A percentile compares a stretch with the other conserved stretches of the same genome.
Evolutionary conservation across 768 basidiomycete genomes (phyloP).

Genomic region (Rhodocollybia butyracea): DNA sequence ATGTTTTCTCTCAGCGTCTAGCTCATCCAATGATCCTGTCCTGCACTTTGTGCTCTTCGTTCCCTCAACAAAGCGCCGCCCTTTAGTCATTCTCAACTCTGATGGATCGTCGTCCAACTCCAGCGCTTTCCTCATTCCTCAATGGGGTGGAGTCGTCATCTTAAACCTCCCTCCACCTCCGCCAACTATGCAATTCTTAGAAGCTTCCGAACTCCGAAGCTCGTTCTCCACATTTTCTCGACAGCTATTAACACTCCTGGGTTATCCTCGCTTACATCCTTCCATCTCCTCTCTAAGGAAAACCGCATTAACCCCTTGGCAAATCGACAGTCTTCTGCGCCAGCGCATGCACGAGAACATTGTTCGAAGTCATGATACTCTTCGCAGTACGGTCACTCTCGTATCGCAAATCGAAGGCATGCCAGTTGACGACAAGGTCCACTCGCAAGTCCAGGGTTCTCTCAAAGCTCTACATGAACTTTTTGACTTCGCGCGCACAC

Average conservation of each 20-base stretch:
- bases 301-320: constrained; percentile 55
- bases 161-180: constrained; percentile 51
- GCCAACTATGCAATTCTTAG: constrained; percentile 32
- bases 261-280: constrained; percentile 61
- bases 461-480: constrained; percentile 76
- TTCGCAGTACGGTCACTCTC: constrained; percentile 79
- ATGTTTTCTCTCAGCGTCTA: constrained; percentile 60
- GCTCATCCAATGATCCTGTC: constrained; percentile 90
- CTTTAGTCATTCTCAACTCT: constrained; percentile 52
- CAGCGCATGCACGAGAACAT: constrained; percentile 68
- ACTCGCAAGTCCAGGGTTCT: constrained; percentile 65
- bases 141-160: constrained; percentile 75
- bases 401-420: constrained; percentile 87
- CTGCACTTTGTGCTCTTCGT: constrained; percentile 90
- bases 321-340: constrained; percentile 76
- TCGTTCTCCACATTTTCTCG: constrained; percentile 62
- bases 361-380: constrained; percentile 64
- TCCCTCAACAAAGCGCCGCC: constrained; percentile 65
- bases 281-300: constrained; percentile 30
- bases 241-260: constrained; percentile 80
- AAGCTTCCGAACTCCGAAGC: constrained; percentile 40
- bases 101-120: constrained; percentile 4
- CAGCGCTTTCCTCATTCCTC: constrained; percentile 8
- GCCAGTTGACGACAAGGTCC: constrained; percentile 82
- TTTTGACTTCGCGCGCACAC: background rate